Evolutionary conservation across 495 filamentous ascomycete species (phyloP), one percentile per base, ranked within the genome.

Genomic region (Neurospora sp.): DNA sequence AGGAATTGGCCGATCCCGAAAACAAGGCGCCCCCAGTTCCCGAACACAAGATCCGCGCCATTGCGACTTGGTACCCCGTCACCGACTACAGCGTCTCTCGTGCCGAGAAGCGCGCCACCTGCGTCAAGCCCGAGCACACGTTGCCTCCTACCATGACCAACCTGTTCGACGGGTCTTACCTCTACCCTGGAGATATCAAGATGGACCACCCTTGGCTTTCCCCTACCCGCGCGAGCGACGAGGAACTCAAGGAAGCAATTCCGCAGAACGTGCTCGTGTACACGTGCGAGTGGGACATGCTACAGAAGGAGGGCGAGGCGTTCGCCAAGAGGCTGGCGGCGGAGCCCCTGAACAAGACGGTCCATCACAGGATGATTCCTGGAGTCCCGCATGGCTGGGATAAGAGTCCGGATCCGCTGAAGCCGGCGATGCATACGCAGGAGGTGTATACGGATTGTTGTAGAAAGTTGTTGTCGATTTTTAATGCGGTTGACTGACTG

Each of bases 241-340:
- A 83, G 35, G 41, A 82, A 39, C 76, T 85, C 14, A 76, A 68
- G 8, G 79, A 78, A 8, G 83, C 87, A 77, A 82, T 88, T 1
- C 85, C 84, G 6, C 79, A 84, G 0, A 85, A 88, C 5, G 79
- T 88, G 20, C 77, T 87, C 5, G 80, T 98, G 61, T 92, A 90
- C 74, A 89, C 92, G 12, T 97, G 93, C 81, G 94, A 97, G 81
- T 96, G 90, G 89, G 94, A 97, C 77, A 96, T 97, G 92, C 81
- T 98, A 35, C 83, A 94, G 44, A 86, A 87, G 3, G 95, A 98
- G 79, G 94, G 90, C 3, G 85, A 92, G 76, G 78, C 82, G 18
- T 90, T 97, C 70, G 86, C 90, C 9, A 84, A 87, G 38, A 84
- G 93, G 5, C 78, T 98, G 68, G 73, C 73, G 27, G 73, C 76